Conservation (phyloP, 1,139 yeast species). For the Yamadazyma membranifaciens region DNA sequence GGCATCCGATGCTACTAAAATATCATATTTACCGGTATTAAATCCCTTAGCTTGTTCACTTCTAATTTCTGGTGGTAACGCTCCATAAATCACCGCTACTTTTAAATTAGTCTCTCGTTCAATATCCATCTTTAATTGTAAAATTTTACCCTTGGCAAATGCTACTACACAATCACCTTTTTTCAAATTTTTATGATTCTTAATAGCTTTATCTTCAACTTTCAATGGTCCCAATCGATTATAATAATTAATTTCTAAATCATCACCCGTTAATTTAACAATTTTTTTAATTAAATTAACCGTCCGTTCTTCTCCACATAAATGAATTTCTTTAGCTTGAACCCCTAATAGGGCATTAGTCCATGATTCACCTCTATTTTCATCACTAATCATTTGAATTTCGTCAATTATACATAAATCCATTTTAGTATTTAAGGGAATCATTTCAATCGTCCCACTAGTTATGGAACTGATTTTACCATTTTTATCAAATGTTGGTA, state of each 20-base stretch:
- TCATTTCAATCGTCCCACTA: conserved; percentile 94
- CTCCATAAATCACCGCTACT: conserved; percentile 93
- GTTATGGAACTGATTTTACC: conserved; percentile 75
- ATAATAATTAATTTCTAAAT: conserved; percentile 63
- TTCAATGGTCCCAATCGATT: conserved; percentile 71
- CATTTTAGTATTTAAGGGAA: conserved; percentile 61
- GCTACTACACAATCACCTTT: conserved; percentile 90
- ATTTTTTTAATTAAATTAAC: conserved; percentile 62
- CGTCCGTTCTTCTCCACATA: conserved; percentile 91
- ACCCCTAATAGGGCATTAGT: conserved; percentile 88
- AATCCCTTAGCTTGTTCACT: conserved; percentile 79
- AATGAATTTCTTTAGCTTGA: conserved; percentile 78
- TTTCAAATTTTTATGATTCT: conserved; percentile 35
- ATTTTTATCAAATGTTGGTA: conserved; percentile 61
- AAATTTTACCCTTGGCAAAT: conserved; percentile 71
- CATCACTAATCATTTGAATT: conserved; percentile 90
- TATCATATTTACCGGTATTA: conserved; percentile 72
- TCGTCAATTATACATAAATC: conserved; percentile 94
- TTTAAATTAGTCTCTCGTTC: conserved; percentile 59
- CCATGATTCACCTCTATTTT: conserved; percentile 90
- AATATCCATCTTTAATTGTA: conserved; percentile 62
- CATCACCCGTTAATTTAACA: conserved; percentile 75
- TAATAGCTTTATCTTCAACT: conserved; percentile 43
- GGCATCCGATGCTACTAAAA: conserved; percentile 93
- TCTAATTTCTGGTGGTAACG: conserved; percentile 93